phyloP scores from a whole-genome alignment of 495 filamentous ascomycete species.

The Saxispiralis lemnorum region DNA sequence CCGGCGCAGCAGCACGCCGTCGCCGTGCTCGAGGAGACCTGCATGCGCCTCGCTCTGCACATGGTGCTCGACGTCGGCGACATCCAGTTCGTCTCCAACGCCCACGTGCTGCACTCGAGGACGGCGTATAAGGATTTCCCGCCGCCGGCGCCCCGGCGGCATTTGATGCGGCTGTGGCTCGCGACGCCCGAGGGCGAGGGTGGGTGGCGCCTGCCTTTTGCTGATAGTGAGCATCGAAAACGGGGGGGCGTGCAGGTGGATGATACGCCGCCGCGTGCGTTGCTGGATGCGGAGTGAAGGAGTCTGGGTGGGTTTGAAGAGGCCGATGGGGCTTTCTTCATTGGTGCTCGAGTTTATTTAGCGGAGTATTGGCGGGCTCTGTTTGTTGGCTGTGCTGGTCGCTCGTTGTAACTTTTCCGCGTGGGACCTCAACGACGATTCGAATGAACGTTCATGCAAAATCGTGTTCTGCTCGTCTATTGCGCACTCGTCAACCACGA shows the following conservation, averaged over 20 bases:
- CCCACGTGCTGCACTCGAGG: conserved; percentile 22
- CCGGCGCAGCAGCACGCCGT: conserved; percentile 16
- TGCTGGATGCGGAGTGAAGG: conserved; percentile 49
- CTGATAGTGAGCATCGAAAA: conserved; percentile 67
- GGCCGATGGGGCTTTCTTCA: background rate
- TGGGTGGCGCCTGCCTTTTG: conserved; percentile 70
- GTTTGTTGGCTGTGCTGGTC: no score
- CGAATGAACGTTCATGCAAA: no score
- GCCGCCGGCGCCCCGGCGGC: conserved; percentile 20
- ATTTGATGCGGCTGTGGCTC: conserved; percentile 71
- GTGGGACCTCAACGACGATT: no score
- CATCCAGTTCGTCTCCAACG: conserved; percentile 25
- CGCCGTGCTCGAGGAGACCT: conserved; percentile 21
- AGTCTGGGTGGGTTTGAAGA: background rate
- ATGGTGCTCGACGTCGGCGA: conserved; percentile 27
- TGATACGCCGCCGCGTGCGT: conserved; percentile 50
- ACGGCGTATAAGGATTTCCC: conserved; percentile 24
- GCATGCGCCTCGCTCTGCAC: conserved; percentile 19
- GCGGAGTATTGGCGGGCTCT: no score
- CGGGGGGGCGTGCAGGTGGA: conserved; percentile 75
- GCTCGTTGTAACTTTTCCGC: no score
- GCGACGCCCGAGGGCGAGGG: conserved; percentile 66
- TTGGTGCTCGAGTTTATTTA: no score
- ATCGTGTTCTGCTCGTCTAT: no score
- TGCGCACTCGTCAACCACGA: no score